A percentile compares a stretch with the other conserved stretches of the same genome.
These are phyloP conservation scores for Fraxinus angustifolia DNA, from an alignment of 305 asterid genomes.

Conservation along the genomic window DNA sequence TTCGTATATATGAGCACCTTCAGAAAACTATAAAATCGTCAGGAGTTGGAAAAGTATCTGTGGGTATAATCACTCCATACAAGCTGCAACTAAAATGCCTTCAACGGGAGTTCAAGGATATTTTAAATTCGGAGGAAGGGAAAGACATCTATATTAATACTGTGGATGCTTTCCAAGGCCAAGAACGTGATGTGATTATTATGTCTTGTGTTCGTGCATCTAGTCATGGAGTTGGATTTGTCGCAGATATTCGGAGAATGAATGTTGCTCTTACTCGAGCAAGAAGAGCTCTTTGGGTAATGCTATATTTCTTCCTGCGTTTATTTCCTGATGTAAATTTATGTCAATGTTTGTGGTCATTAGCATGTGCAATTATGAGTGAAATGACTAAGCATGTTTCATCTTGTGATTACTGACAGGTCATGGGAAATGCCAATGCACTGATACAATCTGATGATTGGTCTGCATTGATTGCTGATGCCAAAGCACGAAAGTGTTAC, in stretches of 20 bases:
- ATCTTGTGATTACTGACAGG: conserved; percentile 42
- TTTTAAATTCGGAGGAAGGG: conserved; percentile 87
- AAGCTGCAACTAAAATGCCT: conserved; percentile 95
- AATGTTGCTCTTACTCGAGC: conserved; percentile 98
- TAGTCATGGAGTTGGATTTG: conserved; percentile 90
- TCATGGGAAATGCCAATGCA: conserved; percentile 92
- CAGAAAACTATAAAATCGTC: conserved; percentile 58
- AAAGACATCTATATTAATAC: conserved; percentile 92
- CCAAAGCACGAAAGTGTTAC: conserved; percentile 77
- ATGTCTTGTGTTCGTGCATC: conserved; percentile 99
- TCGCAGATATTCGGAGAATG: conserved; percentile 95
- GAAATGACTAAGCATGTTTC: neutral
- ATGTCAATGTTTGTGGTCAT: neutral
- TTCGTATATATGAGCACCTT: conserved; percentile 88
- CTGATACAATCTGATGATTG: conserved; percentile 89
- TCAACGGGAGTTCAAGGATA: conserved; percentile 84
- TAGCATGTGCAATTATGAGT: neutral
- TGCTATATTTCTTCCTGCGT: conserved; percentile 17
- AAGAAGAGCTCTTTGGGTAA: conserved; percentile 96
- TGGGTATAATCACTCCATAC: conserved; percentile 97
- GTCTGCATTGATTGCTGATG: conserved; percentile 83
- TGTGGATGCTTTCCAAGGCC: conserved; percentile 99
- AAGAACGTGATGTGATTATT: conserved; percentile 95
- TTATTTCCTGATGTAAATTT: conserved; percentile 9
- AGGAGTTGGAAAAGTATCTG: conserved; percentile 76